A percentile compares a stretch with the other conserved stretches of the same genome.
Evolutionary conservation across 31 red algal genomes (phyloP).

Genomic region (Endocladia muricata): DNA sequence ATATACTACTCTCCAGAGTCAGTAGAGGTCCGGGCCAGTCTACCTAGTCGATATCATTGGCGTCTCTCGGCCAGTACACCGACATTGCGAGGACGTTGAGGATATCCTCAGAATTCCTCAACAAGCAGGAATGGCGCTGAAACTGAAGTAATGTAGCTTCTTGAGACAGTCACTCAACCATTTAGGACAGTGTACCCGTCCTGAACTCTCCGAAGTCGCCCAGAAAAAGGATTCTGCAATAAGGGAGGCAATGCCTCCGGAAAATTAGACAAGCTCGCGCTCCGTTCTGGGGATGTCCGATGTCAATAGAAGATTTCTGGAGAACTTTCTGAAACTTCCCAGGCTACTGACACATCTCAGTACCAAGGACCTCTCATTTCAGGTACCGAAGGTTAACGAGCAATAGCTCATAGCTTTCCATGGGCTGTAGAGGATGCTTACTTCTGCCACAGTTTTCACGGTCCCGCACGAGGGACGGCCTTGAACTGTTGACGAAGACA

Average conservation of each 20-base stretch:
- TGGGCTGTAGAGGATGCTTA: not conserved
- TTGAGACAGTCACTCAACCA: constrained; percentile 1
- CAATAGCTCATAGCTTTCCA: not conserved
- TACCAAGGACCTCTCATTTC: not conserved
- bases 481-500: not conserved
- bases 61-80: not conserved
- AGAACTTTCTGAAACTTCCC: not conserved
- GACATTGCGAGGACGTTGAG: constrained; percentile 10
- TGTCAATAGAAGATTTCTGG: constrained; percentile 1
- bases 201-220: not conserved
- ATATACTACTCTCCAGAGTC: constrained; percentile 25
- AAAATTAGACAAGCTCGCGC: not conserved
- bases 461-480: not conserved
- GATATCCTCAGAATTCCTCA: not conserved
- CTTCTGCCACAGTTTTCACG: not conserved
- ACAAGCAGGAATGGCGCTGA: not conserved
- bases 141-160: constrained; percentile 12
- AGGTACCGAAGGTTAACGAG: not conserved
- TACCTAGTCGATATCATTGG: constrained; percentile 39
- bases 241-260: not conserved
- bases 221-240: not conserved
- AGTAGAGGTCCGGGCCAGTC: not conserved
- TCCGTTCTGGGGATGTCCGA: not conserved
- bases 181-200: constrained; percentile 4
- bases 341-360: not conserved